phyloP scores from a whole-genome alignment of 2,329 filamentous ascomycete species.

The Ophiostoma sp. region DNA sequence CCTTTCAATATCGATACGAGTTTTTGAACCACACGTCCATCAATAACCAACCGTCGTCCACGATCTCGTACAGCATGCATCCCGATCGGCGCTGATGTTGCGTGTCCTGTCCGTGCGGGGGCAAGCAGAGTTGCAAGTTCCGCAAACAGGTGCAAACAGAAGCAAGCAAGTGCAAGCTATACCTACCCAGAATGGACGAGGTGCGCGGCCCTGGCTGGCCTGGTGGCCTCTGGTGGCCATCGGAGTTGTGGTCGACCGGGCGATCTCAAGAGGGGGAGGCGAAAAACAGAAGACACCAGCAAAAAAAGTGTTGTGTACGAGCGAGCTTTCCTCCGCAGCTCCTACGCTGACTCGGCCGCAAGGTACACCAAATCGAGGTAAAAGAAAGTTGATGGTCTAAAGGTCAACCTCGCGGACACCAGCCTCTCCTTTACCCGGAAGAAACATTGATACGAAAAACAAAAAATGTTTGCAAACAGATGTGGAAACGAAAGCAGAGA shows the following conservation, averaged over 20 bases:
- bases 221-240: not conserved
- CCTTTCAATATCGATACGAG: not conserved
- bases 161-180: not conserved
- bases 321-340: not conserved
- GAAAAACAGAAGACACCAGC: not conserved
- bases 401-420: not conserved
- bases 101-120: not conserved
- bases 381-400: not conserved
- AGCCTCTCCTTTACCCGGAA: not conserved
- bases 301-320: not conserved
- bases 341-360: not conserved
- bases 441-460: not conserved
- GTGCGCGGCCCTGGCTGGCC: not conserved
- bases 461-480: not conserved
- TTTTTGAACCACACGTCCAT: not conserved
- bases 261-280: conserved; percentile 6
- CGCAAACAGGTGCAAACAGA: not conserved
- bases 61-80: not conserved
- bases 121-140: not conserved
- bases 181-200: not conserved
- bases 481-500: not conserved
- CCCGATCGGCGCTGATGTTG: not conserved
- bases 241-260: not conserved
- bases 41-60: not conserved
- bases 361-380: not conserved